These are phyloP conservation scores for Ceratocystis ficicola DNA, from an alignment of 2,329 filamentous ascomycete genomes.

Conservation along the genomic window DNA sequence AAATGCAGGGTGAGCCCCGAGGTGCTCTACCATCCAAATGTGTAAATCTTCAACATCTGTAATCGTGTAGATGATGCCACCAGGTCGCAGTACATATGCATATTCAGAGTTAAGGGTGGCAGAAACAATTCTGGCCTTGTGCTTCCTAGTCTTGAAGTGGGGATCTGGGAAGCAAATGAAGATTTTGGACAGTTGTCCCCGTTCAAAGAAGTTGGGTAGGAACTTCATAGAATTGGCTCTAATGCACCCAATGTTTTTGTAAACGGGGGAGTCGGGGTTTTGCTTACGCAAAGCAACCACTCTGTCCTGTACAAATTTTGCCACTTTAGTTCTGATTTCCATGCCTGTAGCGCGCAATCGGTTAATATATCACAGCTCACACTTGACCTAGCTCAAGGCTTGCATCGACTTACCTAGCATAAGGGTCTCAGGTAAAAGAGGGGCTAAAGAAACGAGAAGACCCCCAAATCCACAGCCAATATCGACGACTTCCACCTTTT, in stretches of 20 bases:
- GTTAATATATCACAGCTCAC: neutral
- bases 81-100: conserved; percentile 70
- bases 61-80: conserved; percentile 87
- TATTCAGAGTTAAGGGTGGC: conserved; percentile 85
- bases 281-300: conserved; percentile 68
- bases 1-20: conserved; percentile 66
- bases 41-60: conserved; percentile 94
- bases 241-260: conserved; percentile 79
- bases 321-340: conserved; percentile 84
- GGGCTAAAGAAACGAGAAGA: conserved; percentile 71
- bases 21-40: conserved; percentile 82
- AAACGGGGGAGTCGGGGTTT: conserved; percentile 41
- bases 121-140: conserved; percentile 91
- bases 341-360: conserved; percentile 45
- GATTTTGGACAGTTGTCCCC: conserved; percentile 70
- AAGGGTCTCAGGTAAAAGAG: conserved; percentile 66
- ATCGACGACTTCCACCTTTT: conserved; percentile 83
- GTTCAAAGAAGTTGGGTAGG: conserved; percentile 89
- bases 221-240: conserved; percentile 98
- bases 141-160: conserved; percentile 94
- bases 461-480: conserved; percentile 97
- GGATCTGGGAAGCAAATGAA: conserved; percentile 98
- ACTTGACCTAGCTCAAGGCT: neutral
- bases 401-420: conserved; percentile 55
- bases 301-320: conserved; percentile 79